phyloP scores from a whole-genome alignment of 2,329 filamentous ascomycete genomes.

The Pestalotiopsis sp. region DNA sequence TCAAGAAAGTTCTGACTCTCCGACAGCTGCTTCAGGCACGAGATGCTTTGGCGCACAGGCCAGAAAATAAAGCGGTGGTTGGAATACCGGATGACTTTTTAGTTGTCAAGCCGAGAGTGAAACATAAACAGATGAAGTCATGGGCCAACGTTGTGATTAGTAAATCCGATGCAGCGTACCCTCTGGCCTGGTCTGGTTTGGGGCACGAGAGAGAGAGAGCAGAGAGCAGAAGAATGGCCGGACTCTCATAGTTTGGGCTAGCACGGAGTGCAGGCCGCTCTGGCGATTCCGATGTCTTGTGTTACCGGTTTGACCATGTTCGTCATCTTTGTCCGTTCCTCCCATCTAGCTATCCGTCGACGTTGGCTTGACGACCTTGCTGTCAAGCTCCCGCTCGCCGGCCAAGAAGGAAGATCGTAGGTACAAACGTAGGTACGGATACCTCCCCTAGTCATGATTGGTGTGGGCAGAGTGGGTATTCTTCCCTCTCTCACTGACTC shows the following conservation, averaged over 20 bases:
- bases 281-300: conserved; percentile 1
- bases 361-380: neutral
- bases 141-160: neutral
- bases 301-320: neutral
- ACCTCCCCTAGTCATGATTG: neutral
- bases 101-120: neutral
- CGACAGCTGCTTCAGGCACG: neutral
- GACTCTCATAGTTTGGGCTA: conserved; percentile 3
- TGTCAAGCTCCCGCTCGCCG: neutral
- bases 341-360: neutral
- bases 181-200: neutral
- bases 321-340: neutral
- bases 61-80: conserved; percentile 1
- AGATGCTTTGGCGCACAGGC: neutral
- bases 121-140: conserved; percentile 11
- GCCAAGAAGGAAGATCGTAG: neutral
- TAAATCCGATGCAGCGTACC: neutral
- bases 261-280: neutral
- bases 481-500: neutral
- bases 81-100: neutral
- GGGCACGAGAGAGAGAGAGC: neutral
- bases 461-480: neutral
- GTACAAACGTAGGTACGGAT: neutral
- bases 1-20: conserved; percentile 2
- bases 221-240: neutral